Conservation (phyloP, 352 stramenopile species). For the Phytophthora cactorum region DNA sequence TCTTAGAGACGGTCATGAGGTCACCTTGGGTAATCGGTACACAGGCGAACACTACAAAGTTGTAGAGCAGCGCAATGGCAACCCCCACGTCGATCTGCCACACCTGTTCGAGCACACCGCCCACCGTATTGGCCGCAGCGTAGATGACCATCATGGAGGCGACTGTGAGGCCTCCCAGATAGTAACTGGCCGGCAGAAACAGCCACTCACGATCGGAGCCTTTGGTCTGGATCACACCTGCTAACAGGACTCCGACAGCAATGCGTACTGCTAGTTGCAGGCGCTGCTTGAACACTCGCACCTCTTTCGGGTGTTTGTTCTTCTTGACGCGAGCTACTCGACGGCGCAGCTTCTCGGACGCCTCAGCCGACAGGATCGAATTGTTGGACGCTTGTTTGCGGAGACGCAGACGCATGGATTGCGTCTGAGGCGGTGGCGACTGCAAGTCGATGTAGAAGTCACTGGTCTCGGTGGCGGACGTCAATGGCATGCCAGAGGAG, state of each 20-base stretch:
- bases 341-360: constrained; percentile 23
- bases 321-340: constrained; percentile 51
- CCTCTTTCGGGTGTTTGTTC: constrained; percentile 46
- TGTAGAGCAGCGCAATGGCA: constrained; percentile 75
- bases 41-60: constrained; percentile 64
- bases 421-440: constrained; percentile 33
- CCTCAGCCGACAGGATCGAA: constrained; percentile 21
- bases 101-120: constrained; percentile 65
- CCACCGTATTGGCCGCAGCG: constrained; percentile 59
- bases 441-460: constrained; percentile 40
- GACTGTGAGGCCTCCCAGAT: constrained; percentile 70
- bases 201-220: constrained; percentile 51
- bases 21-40: constrained; percentile 58
- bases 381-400: constrained; percentile 33
- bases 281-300: constrained; percentile 47
- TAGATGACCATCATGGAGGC: constrained; percentile 79
- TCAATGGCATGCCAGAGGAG: constrained; percentile 18
- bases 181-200: constrained; percentile 71
- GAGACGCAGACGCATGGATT: constrained; percentile 51
- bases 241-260: constrained; percentile 65
- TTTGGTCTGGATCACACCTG: constrained; percentile 60
- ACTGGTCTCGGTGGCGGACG: constrained; percentile 22
- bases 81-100: constrained; percentile 81
- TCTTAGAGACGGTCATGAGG: constrained; percentile 51
- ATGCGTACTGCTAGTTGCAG: constrained; percentile 58